phyloP scores from a whole-genome alignment of 1,284 basidiomycete species.

The Fistulina hepatica region DNA sequence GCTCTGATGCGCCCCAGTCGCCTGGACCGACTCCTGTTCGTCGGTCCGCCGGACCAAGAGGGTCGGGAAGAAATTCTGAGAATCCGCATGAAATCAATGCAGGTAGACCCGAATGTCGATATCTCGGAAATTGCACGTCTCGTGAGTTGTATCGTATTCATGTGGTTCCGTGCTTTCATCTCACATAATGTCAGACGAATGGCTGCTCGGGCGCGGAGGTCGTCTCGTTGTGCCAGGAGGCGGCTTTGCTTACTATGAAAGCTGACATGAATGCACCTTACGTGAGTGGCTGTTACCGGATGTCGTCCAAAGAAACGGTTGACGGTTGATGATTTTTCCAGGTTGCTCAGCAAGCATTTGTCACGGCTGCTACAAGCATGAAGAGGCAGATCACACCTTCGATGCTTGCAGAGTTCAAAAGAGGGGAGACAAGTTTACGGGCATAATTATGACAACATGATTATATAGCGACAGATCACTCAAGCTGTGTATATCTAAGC shows the following conservation, averaged over 20 bases:
- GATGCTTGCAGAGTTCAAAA: no score
- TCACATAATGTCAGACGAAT: constrained; percentile 50
- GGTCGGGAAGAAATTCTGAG: constrained; percentile 79
- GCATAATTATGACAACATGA: no score
- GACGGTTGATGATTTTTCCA: constrained; percentile 29
- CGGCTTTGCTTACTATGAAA: constrained; percentile 86
- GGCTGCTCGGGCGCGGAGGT: constrained; percentile 98
- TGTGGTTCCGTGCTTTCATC: background rate
- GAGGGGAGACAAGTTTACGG: no score
- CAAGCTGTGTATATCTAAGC: no score
- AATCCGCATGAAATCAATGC: constrained; percentile 75
- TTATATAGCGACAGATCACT: no score
- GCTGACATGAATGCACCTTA: constrained; percentile 66
- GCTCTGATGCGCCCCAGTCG: constrained; percentile 93
- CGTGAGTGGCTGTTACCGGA: constrained; percentile 38
- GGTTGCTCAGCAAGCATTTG: constrained; percentile 70
- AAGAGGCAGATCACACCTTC: constrained; percentile 83
- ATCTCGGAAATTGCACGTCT: constrained; percentile 61
- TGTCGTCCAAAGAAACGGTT: background rate
- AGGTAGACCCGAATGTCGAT: constrained; percentile 61
- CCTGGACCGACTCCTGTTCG: constrained; percentile 91
- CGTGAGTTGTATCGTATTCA: constrained; percentile 41
- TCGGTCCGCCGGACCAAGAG: constrained; percentile 78
- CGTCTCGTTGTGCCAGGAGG: constrained; percentile 89
- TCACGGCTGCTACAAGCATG: constrained; percentile 62